Conservation (phyloP, 129 eudicot genomes). For the Ambrosia trifida region DNA sequence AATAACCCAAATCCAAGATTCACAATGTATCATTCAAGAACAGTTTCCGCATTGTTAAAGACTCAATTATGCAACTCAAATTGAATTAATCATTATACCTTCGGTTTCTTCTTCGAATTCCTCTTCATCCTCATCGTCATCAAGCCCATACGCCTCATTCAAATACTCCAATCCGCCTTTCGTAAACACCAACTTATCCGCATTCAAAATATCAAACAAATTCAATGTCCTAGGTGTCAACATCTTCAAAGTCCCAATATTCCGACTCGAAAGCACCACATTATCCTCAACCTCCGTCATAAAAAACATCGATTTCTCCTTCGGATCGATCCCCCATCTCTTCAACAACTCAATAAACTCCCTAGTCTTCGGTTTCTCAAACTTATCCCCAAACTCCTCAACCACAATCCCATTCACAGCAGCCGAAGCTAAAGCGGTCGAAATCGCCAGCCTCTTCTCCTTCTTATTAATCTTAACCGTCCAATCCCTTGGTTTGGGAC, state of each 20-base stretch:
- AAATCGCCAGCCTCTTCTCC: conserved; percentile 77
- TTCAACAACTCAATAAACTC: conserved; percentile 72
- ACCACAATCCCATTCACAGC: conserved; percentile 62
- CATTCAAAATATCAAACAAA: conserved; percentile 80
- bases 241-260: conserved; percentile 82
- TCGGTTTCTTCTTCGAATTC: conserved; percentile 28
- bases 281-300: conserved; percentile 78
- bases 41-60: background rate
- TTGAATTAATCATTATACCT: conserved; percentile 36
- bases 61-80: background rate
- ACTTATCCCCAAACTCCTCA: conserved; percentile 76
- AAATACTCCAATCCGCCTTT: conserved; percentile 71
- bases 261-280: conserved; percentile 71
- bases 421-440: conserved; percentile 80
- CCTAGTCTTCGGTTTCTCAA: conserved; percentile 81
- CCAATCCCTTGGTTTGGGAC: conserved; percentile 96
- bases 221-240: conserved; percentile 90
- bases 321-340: conserved; percentile 86
- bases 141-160: conserved; percentile 79
- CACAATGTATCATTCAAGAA: background rate
- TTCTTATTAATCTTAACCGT: conserved; percentile 75
- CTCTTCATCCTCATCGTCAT: conserved; percentile 39
- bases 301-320: conserved; percentile 76
- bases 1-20: background rate
- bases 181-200: conserved; percentile 81